Percentiles rank a stretch among this genome's conserved stretches.
These are phyloP conservation scores for Geotrichum europaeum DNA, from an alignment of 1,139 yeast species.

Conservation along the genomic window DNA sequence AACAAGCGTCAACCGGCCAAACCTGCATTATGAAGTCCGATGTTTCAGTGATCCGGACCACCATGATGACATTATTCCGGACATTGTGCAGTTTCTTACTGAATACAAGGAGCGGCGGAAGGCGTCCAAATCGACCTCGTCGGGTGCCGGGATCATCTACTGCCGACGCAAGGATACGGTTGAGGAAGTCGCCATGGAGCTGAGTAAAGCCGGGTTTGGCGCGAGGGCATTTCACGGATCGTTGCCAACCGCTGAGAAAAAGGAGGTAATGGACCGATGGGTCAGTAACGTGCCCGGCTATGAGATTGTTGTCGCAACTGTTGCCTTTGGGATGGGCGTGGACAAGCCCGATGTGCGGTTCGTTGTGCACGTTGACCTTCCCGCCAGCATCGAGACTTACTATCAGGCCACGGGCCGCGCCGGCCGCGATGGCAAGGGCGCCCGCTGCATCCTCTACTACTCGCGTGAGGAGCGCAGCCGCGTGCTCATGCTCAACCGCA, in stretches of 20 bases:
- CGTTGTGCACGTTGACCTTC: slow-evolving; percentile 78
- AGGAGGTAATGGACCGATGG: slow-evolving; percentile 62
- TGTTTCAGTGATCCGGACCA: slow-evolving; percentile 29
- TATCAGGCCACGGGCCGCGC: slow-evolving; percentile 95
- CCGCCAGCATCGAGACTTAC: slow-evolving; percentile 82
- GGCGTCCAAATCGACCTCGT: slow-evolving; percentile 16
- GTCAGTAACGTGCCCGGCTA: slow-evolving; percentile 34
- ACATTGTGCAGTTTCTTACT: slow-evolving; percentile 50
- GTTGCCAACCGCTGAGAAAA: slow-evolving; percentile 61
- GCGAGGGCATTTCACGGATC: slow-evolving; percentile 84
- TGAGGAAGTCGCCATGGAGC: slow-evolving; percentile 60
- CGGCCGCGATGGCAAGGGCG: slow-evolving; percentile 79
- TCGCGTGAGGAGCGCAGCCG: slow-evolving; percentile 46
- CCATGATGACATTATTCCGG: slow-evolving; percentile 47
- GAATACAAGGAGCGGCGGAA: slow-evolving; percentile 38
- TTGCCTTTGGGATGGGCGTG: slow-evolving; percentile 96
- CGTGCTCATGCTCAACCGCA: slow-evolving; percentile 28
- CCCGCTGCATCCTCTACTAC: slow-evolving; percentile 76
- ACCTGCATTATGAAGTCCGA: slow-evolving; percentile 66
- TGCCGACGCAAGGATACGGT: slow-evolving; percentile 82
- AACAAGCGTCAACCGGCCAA: slow-evolving; percentile 60
- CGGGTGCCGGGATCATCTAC: slow-evolving; percentile 67
- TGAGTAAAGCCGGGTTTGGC: slow-evolving; percentile 51
- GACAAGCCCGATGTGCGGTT: slow-evolving; percentile 88
- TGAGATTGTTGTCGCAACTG: slow-evolving; percentile 54